phyloP scores from a whole-genome alignment of 2,329 filamentous ascomycete genomes.

The Sphaerulina populicola region DNA sequence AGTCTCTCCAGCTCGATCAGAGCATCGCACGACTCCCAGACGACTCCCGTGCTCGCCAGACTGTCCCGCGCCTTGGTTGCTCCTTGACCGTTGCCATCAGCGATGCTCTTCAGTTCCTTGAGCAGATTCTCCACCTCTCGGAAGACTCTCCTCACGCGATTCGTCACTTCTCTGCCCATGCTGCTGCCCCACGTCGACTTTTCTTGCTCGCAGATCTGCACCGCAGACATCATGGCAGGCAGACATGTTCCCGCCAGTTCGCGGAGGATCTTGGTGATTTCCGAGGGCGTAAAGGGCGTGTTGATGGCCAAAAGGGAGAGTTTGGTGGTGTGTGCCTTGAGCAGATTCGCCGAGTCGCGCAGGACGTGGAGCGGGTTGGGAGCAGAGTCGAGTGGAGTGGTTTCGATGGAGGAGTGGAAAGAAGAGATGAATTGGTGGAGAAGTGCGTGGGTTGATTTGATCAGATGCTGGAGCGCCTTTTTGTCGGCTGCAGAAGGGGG shows the following conservation, averaged over 20 bases:
- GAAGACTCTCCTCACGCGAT: constrained; percentile 52
- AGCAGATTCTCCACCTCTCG: constrained; percentile 56
- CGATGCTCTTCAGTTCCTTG: constrained; percentile 51
- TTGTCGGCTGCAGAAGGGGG: constrained; percentile 22
- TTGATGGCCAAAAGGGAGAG: constrained; percentile 80
- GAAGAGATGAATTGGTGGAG: constrained; percentile 29
- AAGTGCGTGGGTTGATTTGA: constrained; percentile 28
- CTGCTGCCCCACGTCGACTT: constrained; percentile 50
- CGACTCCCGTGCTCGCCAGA: constrained; percentile 60
- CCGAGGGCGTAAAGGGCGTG: constrained; percentile 74
- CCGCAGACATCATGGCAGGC: constrained; percentile 63
- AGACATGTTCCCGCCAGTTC: constrained; percentile 67
- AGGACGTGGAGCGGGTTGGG: constrained; percentile 58
- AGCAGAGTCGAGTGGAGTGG: constrained; percentile 28
- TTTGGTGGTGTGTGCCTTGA: constrained; percentile 78
- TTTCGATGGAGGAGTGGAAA: constrained; percentile 22
- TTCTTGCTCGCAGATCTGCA: constrained; percentile 54
- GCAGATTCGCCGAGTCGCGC: constrained; percentile 60
- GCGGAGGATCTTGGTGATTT: constrained; percentile 60
- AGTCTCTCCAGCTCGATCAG: constrained; percentile 55
- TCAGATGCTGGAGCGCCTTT: constrained; percentile 26
- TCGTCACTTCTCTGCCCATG: constrained; percentile 56
- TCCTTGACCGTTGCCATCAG: constrained; percentile 34
- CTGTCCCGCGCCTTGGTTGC: constrained; percentile 34
- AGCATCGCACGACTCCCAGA: constrained; percentile 78